These are phyloP conservation scores for Xylariomycetidae sp. DNA, from an alignment of 2,329 filamentous ascomycete genomes.

Conservation along the genomic window DNA sequence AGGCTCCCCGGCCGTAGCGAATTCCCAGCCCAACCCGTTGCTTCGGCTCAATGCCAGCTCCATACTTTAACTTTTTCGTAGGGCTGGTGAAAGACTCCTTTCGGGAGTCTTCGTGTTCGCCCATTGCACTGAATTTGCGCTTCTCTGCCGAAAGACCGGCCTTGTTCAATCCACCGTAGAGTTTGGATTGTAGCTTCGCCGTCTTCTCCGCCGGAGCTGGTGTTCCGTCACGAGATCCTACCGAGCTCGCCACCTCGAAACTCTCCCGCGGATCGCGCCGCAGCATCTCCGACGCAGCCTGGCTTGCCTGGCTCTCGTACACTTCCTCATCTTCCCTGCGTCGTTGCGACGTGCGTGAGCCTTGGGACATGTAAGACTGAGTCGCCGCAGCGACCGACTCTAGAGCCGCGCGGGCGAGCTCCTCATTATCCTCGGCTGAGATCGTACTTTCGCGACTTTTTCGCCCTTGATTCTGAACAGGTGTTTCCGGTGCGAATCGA, in stretches of 20 bases:
- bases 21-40: constrained; percentile 49
- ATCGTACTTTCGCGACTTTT: constrained; percentile 84
- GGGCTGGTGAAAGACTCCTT: constrained; percentile 39
- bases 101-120: constrained; percentile 24
- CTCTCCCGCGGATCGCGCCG: constrained; percentile 53
- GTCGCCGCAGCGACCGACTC: constrained; percentile 48
- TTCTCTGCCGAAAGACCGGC: constrained; percentile 38
- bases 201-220: constrained; percentile 41
- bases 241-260: constrained; percentile 44
- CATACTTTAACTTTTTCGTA: constrained; percentile 46
- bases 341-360: constrained; percentile 19
- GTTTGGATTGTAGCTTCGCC: constrained; percentile 46
- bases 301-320: constrained; percentile 71
- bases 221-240: constrained; percentile 38
- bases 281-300: constrained; percentile 70
- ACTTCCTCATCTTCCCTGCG: constrained; percentile 51
- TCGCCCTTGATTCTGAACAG: constrained; percentile 44
- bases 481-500: constrained; percentile 42
- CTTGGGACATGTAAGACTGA: constrained; percentile 30
- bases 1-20: constrained; percentile 36
- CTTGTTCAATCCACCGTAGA: constrained; percentile 42
- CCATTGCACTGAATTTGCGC: constrained; percentile 42
- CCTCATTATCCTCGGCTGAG: constrained; percentile 61
- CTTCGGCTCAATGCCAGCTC: constrained; percentile 33
- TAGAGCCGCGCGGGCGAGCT: constrained; percentile 50